Percentiles rank a stretch among this genome's conserved stretches.
These are phyloP conservation scores for Ustilago esculenta DNA, from an alignment of 1,284 basidiomycete genomes.

Conservation along the genomic window DNA sequence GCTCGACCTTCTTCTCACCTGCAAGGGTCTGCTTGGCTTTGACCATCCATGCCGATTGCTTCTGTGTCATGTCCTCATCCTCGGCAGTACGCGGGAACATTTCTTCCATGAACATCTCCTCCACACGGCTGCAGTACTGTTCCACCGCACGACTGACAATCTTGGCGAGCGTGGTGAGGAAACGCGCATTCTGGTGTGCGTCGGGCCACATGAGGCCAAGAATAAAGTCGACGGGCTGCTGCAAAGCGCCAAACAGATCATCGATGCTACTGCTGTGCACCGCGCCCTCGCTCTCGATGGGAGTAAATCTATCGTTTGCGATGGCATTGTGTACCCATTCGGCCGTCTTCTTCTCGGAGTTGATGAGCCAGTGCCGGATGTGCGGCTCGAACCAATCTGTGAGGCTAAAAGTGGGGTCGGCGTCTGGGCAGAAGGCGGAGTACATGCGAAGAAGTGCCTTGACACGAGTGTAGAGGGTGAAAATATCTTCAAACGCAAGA, in stretches of 20 bases:
- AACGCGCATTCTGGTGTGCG: slow-evolving; percentile 85
- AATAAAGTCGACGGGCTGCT: slow-evolving; percentile 88
- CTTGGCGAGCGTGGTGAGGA: slow-evolving; percentile 80
- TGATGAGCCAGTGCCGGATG: slow-evolving; percentile 87
- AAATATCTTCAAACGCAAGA: slow-evolving; percentile 74
- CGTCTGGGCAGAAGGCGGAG: slow-evolving; percentile 79
- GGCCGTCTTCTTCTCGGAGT: slow-evolving; percentile 86
- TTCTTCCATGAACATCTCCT: slow-evolving; percentile 88
- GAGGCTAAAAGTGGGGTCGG: slow-evolving; percentile 44
- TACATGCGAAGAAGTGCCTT: slow-evolving; percentile 80
- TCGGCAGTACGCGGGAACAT: slow-evolving; percentile 80
- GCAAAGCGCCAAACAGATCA: slow-evolving; percentile 92
- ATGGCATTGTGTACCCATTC: slow-evolving; percentile 79
- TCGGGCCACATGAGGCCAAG: slow-evolving; percentile 92
- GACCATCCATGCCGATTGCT: slow-evolving; percentile 90
- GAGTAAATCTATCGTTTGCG: slow-evolving; percentile 69
- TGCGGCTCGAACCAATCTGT: slow-evolving; percentile 82
- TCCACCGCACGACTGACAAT: slow-evolving; percentile 90
- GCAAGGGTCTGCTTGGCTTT: slow-evolving; percentile 82
- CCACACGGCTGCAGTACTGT: slow-evolving; percentile 87
- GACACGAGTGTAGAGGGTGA: slow-evolving; percentile 81
- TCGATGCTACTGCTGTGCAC: slow-evolving; percentile 95
- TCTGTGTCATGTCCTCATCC: slow-evolving; percentile 68
- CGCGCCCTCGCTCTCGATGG: slow-evolving; percentile 73
- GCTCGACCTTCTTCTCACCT: slow-evolving; percentile 88